phyloP scores from a whole-genome alignment of 164 flowering plant species.

The Annona cherimola region DNA sequence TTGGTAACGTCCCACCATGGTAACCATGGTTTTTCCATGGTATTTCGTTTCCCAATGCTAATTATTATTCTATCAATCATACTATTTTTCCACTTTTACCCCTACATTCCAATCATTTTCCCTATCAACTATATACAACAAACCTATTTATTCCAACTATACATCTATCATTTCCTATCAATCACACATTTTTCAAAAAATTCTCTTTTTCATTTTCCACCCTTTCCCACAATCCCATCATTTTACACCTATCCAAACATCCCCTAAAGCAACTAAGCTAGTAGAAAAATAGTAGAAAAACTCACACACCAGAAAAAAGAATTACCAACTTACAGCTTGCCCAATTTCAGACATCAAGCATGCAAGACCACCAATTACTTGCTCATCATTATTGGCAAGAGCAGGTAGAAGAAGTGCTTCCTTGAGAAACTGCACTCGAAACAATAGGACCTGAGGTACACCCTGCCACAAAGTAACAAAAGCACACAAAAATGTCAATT shows the following conservation, averaged over 20 bases:
- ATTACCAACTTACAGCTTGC: conserved; percentile 70
- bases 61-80: too few relatives aligned
- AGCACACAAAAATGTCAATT: neutral
- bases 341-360: conserved; percentile 95
- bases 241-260: neutral
- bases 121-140: too few relatives aligned
- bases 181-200: too few relatives aligned
- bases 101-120: too few relatives aligned
- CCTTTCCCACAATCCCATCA: too few relatives aligned
- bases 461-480: conserved; percentile 39
- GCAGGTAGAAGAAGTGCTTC: conserved; percentile 83
- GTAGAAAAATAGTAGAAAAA: conserved; percentile 1
- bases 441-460: conserved; percentile 70
- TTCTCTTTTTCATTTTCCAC: too few relatives aligned
- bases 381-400: conserved; percentile 63
- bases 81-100: too few relatives aligned
- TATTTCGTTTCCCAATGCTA: too few relatives aligned
- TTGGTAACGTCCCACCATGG: too few relatives aligned
- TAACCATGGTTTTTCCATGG: too few relatives aligned
- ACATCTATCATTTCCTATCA: too few relatives aligned
- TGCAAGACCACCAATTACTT: conserved; percentile 76
- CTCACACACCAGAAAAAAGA: neutral
- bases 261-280: neutral
- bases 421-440: conserved; percentile 65
- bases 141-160: too few relatives aligned